These are phyloP conservation scores for Morella rubra DNA, from an alignment of 306 rosid genomes.

Conservation along the genomic window DNA sequence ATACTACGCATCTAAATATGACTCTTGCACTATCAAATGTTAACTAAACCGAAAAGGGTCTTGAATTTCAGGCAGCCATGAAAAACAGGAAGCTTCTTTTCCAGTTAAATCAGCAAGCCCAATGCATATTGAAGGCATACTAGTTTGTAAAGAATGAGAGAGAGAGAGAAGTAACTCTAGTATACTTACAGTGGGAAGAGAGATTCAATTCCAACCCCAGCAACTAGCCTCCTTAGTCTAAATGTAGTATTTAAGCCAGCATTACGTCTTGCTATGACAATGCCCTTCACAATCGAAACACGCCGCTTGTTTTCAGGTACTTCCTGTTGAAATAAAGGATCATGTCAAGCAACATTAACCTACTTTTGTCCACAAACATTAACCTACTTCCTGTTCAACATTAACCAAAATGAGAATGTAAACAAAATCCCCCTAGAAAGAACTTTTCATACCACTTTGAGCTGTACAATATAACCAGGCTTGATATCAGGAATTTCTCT, in stretches of 20 bases:
- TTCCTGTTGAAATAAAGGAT: slow-evolving; percentile 53
- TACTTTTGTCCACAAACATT: slow-evolving; percentile 9
- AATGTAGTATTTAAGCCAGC: slow-evolving; percentile 79
- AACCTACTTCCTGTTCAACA: too few species aligned
- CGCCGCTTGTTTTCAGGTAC: slow-evolving; percentile 97
- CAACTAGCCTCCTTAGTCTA: slow-evolving; percentile 82
- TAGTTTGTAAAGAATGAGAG: not conserved
- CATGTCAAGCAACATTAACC: not conserved
- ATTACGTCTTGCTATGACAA: slow-evolving; percentile 90
- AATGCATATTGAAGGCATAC: not conserved
- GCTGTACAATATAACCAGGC: slow-evolving; percentile 94
- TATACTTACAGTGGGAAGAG: slow-evolving; percentile 70
- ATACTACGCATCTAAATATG: not conserved
- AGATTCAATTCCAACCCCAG: slow-evolving; percentile 89
- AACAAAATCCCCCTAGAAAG: slow-evolving; percentile 13
- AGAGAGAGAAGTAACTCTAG: not conserved
- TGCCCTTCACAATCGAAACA: slow-evolving; percentile 76
- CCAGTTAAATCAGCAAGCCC: not conserved
- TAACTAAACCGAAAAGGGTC: not conserved
- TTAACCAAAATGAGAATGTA: not conserved
- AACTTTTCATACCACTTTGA: slow-evolving; percentile 75
- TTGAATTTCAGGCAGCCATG: not conserved
- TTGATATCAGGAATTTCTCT: slow-evolving; percentile 80
- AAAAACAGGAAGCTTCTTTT: not conserved
- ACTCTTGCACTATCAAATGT: not conserved